Base-by-base conservation (phyloP, 192 early-diverging fungal species). In the Coemansia sp. region DNA sequence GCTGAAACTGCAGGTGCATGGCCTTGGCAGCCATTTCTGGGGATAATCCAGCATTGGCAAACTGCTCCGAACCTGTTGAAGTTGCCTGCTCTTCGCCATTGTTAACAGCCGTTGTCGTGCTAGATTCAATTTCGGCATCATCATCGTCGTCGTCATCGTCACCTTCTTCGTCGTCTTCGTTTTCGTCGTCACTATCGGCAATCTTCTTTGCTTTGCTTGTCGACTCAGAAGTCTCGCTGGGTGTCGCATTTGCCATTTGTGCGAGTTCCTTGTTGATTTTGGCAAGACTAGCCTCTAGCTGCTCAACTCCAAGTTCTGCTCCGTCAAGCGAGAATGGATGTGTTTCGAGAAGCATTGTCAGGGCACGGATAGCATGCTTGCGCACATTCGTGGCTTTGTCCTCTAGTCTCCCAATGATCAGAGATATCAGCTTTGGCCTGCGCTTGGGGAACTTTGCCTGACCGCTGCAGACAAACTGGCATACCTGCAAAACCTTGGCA, bases 301-400 rank as follows among this genome's bases (percentile, higher is more conserved):
- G 82, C 56, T 71, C 79, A 34, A 86, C 45, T 38, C 84, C 85
- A 13, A 96, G 80, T 60, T 86, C 85, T 0, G 93, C 93, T 30
- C 92, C 90, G 58, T 98, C 91, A 55, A 91, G 83, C 17, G 85
- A 83, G 66, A 91, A 99, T 18, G 96, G 98, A 27, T 93, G 93
- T 0, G 92, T 91, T 33, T 89, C 77, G 19, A 99, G 84, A 55
- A 95, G 80, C 18, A 84, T 73, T 6, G 89, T 83, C 22, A 99
- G 65, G 0, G 91, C 82, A 57, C 92, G 92, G 48, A 98, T 89
- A 0, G 98, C 92, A 58, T 93, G 86, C 61, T 90, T 95, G 30
- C 98, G 86, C 3, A 98, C 92, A 45, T 81, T 84, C 56, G 86
- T 88, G 39, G 89, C 88, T 69, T 96, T 98, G 73, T 99, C 98